Evolutionary conservation across 345 rosid genomes (phyloP).

Genomic region (Pistacia integerrima): DNA sequence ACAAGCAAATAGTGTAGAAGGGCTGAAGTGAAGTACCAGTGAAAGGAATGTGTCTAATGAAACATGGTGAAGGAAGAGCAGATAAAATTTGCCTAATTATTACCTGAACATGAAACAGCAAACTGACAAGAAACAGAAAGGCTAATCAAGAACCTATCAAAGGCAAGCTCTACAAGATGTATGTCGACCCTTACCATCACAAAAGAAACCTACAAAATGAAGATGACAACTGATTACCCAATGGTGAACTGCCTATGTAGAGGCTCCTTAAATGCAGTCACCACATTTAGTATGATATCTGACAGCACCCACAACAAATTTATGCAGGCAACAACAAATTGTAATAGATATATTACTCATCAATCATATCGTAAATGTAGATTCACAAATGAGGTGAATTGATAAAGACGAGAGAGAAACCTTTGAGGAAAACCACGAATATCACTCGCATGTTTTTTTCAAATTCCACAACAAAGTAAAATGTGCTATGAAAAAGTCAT

Average conservation of each 20-base stretch:
- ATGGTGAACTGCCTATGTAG: not conserved
- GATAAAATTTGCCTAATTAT: not conserved
- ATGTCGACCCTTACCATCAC: not conserved
- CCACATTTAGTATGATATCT: not conserved
- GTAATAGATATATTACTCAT: not conserved
- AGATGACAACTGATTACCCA: not conserved
- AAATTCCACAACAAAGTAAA: not conserved
- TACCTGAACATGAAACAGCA: not conserved
- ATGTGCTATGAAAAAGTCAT: conserved; percentile 10
- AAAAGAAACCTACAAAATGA: not conserved
- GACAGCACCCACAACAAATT: no score
- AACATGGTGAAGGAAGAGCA: conserved; percentile 37
- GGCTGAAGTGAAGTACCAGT: conserved; percentile 98
- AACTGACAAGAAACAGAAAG: no score
- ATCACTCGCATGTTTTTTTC: not conserved
- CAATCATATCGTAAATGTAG: not conserved
- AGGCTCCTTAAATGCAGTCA: not conserved
- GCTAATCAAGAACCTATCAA: not conserved
- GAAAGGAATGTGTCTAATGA: conserved; percentile 73
- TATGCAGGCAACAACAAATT: not conserved
- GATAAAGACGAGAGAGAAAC: not conserved
- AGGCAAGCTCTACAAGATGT: not conserved
- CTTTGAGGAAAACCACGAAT: not conserved
- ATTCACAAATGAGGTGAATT: not conserved
- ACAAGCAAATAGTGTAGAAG: conserved; percentile 82